Base-by-base conservation (phyloP, 169 alveolate species). In the Cryptosporidium canis region DNA sequence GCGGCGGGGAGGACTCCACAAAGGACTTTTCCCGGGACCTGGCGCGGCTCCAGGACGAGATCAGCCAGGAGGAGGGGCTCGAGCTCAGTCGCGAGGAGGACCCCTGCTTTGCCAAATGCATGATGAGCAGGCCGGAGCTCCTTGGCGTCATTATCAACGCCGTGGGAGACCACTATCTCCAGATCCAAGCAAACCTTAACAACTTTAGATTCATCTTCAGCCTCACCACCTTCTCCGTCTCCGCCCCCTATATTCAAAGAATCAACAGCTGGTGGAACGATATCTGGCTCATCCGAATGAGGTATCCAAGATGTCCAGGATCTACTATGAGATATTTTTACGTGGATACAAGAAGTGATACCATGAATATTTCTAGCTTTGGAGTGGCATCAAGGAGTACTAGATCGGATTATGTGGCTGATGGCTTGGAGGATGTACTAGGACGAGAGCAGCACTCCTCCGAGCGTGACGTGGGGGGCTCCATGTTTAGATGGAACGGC, bases 271-370 rank as follows among this genome's bases (percentile, higher is more conserved):
- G 87, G 87, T 77, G 87, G 87, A 77, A 61, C 16, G 72, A 77
- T 27, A 58, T 77, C 18, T 77, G 87, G 87, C 31, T 43, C 24
- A 77, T 77, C 12, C 55, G 71, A 35, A 77, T 77, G 72, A 55
- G 87, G 21, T 77, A 58, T 41, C 87, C 87, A 43, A 77, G 87
- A 58, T 53, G 71, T 44, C 7, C 21, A 12, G 55, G 66, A 16
- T 77, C 87, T 6, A 77, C 87, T 37, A 77, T 77, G 87, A 77
- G 87, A 61, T 77, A 77, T n/a, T 56, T 77, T 61, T 44, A 58
- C 24, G 68, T 77, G 8, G 87, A 77, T 58, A 39, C 72, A 14
- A 58, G 35, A 24, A 77, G 45, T 43, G 87, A 77, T 31, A 8
- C 18, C 27, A 21, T 77, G 6, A 58, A 55, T 12, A 58, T 61